phyloP scores from a whole-genome alignment of 2,329 filamentous ascomycete genomes.

The Fusarium caatingaense region DNA sequence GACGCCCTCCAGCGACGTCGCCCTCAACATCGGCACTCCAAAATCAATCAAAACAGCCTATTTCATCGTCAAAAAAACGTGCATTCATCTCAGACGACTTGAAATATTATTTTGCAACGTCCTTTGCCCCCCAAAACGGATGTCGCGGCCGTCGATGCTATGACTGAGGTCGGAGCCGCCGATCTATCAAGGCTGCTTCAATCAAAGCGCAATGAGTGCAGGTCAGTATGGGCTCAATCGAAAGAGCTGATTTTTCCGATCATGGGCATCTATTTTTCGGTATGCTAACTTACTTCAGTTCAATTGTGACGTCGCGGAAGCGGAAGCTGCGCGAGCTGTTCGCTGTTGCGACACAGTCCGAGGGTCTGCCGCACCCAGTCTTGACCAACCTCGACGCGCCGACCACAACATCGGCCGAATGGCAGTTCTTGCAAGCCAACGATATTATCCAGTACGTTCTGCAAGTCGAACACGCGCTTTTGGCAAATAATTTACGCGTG shows the following conservation, averaged over 20 bases:
- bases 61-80: constrained; percentile 49
- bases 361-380: constrained; percentile 69
- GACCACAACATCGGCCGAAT: constrained; percentile 63
- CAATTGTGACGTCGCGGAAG: constrained; percentile 86
- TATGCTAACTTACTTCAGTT: constrained; percentile 63
- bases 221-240: constrained; percentile 60
- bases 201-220: constrained; percentile 71
- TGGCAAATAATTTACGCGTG: constrained; percentile 27
- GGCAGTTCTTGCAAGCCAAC: constrained; percentile 66
- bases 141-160: constrained; percentile 76
- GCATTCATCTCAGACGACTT: constrained; percentile 48
- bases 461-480: constrained; percentile 29
- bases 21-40: constrained; percentile 45
- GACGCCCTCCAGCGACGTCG: constrained; percentile 47
- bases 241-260: constrained; percentile 65
- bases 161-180: constrained; percentile 76
- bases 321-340: constrained; percentile 91
- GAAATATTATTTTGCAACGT: constrained; percentile 53
- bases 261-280: constrained; percentile 57
- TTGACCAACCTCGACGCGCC: constrained; percentile 68
- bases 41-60: constrained; percentile 50
- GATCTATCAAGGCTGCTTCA: constrained; percentile 74
- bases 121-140: constrained; percentile 75
- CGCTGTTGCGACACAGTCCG: constrained; percentile 77
- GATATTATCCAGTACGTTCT: constrained; percentile 70